These are phyloP conservation scores for peach (Prunus persica) DNA, from an alignment of 306 rosid species.

Conservation along the genomic window Prunus_persica_NCBIv2 NC_034015.1:20186001-20186500, in stretches of 20 bases:
- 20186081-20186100: background rate
- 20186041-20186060: background rate
- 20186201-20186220: no score
- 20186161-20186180: no score
- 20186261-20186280: background rate
- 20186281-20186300: background rate
- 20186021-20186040: no score
- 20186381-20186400: slow-evolving; percentile 85
- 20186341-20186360: slow-evolving; percentile 92
- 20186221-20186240: no score
- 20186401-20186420: slow-evolving; percentile 69
- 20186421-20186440: slow-evolving; percentile 67
- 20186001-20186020: background rate
- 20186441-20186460: slow-evolving; percentile 67
- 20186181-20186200: no score
- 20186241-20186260: background rate
- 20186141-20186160: no score
- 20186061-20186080: background rate
- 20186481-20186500: slow-evolving; percentile 93
- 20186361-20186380: slow-evolving; percentile 92
- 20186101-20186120: background rate
- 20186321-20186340: slow-evolving; percentile 90
- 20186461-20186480: slow-evolving; percentile 68
- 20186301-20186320: slow-evolving; percentile 42
- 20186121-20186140: no score